A percentile compares a stretch with the other conserved stretches of the same genome.
Conservation (phyloP, 441 rosid species). For the Corymbia calophylla region DNA sequence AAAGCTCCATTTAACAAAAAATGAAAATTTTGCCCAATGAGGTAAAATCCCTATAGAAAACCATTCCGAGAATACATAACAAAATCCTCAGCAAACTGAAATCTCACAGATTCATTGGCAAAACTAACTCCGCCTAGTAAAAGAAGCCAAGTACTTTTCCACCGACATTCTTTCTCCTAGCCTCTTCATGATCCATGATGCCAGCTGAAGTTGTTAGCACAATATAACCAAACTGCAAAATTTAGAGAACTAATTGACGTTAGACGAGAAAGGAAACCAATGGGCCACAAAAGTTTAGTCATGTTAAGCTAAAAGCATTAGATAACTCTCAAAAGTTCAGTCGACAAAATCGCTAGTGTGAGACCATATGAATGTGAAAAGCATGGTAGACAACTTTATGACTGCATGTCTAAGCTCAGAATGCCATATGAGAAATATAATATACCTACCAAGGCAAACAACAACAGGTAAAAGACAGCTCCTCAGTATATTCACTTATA, state of each 20-base stretch:
- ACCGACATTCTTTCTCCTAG: conserved; percentile 10
- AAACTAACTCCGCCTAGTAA: not conserved
- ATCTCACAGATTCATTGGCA: not conserved
- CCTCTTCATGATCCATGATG: conserved; percentile 14
- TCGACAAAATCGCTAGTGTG: not conserved
- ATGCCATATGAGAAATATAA: not conserved
- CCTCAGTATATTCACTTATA: not conserved
- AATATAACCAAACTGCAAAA: conserved; percentile 6
- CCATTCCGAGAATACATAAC: not conserved
- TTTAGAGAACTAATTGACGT: not conserved
- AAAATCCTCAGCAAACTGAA: not conserved
- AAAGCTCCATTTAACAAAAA: not conserved
- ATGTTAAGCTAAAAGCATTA: not conserved
- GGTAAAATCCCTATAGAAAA: not conserved
- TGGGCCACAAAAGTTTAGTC: not conserved
- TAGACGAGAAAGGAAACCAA: not conserved
- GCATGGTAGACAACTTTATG: not conserved
- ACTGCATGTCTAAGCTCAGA: not conserved
- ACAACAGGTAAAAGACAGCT: not conserved
- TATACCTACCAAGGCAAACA: not conserved
- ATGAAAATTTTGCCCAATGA: not conserved
- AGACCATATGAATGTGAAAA: not conserved
- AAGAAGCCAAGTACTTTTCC: conserved; percentile 14
- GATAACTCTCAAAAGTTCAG: not conserved
- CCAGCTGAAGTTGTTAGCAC: conserved; percentile 11